These are phyloP conservation scores for Boletus sp. DNA, from an alignment of 768 basidiomycete species.

Conservation along the genomic window DNA sequence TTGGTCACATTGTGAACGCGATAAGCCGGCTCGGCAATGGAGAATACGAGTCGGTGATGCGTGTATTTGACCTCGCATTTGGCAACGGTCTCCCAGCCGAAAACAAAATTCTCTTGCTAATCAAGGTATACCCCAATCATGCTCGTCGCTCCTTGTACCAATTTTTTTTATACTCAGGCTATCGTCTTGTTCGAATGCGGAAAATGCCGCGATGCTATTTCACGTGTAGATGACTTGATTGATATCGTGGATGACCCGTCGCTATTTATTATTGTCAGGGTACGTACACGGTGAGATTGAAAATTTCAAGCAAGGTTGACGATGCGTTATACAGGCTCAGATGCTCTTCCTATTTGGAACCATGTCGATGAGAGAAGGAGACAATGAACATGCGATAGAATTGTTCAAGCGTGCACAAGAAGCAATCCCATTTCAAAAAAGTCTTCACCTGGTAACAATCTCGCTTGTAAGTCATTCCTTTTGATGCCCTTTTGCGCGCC, in stretches of 20 bases:
- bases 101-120: constrained; percentile 3
- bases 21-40: not conserved
- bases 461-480: not conserved
- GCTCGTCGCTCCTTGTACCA: not conserved
- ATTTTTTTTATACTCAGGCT: not conserved
- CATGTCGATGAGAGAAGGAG: not conserved
- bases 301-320: too few species aligned
- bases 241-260: not conserved
- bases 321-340: too few species aligned
- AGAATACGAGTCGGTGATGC: not conserved
- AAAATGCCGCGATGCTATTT: not conserved
- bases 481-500: not conserved
- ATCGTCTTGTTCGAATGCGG: not conserved
- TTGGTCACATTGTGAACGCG: not conserved
- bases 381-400: not conserved
- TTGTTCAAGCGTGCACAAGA: not conserved
- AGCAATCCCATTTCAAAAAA: not conserved
- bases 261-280: not conserved
- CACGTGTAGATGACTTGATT: not conserved
- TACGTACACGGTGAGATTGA: not conserved
- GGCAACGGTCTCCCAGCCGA: not conserved
- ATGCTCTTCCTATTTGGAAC: too few species aligned
- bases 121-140: not conserved
- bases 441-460: not conserved
- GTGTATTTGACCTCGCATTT: constrained; percentile 7